Conservation (phyloP, 495 filamentous ascomycete genomes). For the Bryoglossum gracile region DNA sequence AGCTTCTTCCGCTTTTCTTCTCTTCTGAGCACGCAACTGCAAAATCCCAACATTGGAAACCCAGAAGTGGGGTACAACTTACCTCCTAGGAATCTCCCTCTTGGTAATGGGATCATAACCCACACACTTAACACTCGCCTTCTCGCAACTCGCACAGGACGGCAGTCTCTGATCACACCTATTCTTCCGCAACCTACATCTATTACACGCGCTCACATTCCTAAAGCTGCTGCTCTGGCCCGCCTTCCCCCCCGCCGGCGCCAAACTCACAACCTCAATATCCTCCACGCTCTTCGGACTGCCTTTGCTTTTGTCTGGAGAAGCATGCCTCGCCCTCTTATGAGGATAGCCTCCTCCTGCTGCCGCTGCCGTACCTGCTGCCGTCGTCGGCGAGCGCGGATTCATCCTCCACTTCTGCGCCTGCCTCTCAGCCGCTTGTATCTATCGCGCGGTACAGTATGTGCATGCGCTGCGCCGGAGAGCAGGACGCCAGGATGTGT, state of each 20-base stretch:
- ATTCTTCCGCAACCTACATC: slow-evolving; percentile 88
- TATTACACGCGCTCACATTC: slow-evolving; percentile 92
- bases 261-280: slow-evolving; percentile 10
- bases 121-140: slow-evolving; percentile 80
- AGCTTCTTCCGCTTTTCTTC: not conserved
- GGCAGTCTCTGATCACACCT: slow-evolving; percentile 89
- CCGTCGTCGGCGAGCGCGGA: slow-evolving; percentile 17
- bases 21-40: not conserved
- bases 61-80: slow-evolving; percentile 24
- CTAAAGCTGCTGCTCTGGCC: slow-evolving; percentile 60
- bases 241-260: slow-evolving; percentile 26
- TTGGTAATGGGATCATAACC: slow-evolving; percentile 96
- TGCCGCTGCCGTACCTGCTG: not conserved
- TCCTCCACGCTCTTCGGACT: slow-evolving; percentile 28
- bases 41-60: too few relatives aligned
- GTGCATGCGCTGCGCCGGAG: not conserved
- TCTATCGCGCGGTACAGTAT: too few relatives aligned
- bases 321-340: slow-evolving; percentile 45
- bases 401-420: slow-evolving; percentile 15
- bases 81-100: slow-evolving; percentile 81
- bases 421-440: too few relatives aligned
- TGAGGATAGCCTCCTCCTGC: slow-evolving; percentile 17
- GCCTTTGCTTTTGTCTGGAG: slow-evolving; percentile 33
- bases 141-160: slow-evolving; percentile 83
- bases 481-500: not conserved